Conservation (phyloP, 441 rosid genomes). For the Croton setiger region DNA sequence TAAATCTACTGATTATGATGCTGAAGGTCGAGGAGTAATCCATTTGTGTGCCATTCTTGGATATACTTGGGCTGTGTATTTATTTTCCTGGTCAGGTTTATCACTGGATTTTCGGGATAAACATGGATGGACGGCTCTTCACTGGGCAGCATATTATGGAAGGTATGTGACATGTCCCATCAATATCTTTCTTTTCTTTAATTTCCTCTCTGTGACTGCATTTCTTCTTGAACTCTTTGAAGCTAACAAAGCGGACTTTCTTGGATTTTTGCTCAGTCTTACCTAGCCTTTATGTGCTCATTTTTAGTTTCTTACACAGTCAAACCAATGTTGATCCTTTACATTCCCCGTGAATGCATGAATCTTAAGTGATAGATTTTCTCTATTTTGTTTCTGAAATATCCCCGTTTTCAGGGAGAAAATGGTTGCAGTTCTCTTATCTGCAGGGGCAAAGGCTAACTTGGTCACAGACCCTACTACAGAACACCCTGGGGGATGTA, state of each 20-base stretch:
- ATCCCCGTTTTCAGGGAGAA: conserved; percentile 63
- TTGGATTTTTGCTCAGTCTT: neutral
- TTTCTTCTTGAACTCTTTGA: neutral
- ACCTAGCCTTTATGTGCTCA: neutral
- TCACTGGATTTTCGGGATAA: conserved; percentile 90
- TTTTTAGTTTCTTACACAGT: neutral
- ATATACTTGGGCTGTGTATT: conserved; percentile 79
- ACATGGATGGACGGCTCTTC: conserved; percentile 98
- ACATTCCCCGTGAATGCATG: neutral
- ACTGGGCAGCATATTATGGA: conserved; percentile 93
- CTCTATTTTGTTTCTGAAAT: conserved; percentile 12
- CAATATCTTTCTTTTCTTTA: neutral
- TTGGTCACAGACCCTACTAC: conserved; percentile 90
- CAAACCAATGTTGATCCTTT: neutral
- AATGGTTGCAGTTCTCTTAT: conserved; percentile 90
- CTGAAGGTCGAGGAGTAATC: conserved; percentile 82
- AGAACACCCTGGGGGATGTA: conserved; percentile 66
- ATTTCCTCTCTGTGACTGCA: neutral
- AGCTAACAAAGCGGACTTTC: neutral
- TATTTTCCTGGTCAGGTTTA: conserved; percentile 71
- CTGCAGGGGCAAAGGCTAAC: conserved; percentile 91
- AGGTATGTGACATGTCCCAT: conserved; percentile 54
- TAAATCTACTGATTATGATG: conserved; percentile 67
- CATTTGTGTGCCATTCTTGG: conserved; percentile 93
- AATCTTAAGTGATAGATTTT: conserved; percentile 1